Evolutionary conservation across 495 filamentous ascomycete species (phyloP), one percentile per base, ranked within the genome.

Genomic region (Talaromyces stipitatus): DNA sequence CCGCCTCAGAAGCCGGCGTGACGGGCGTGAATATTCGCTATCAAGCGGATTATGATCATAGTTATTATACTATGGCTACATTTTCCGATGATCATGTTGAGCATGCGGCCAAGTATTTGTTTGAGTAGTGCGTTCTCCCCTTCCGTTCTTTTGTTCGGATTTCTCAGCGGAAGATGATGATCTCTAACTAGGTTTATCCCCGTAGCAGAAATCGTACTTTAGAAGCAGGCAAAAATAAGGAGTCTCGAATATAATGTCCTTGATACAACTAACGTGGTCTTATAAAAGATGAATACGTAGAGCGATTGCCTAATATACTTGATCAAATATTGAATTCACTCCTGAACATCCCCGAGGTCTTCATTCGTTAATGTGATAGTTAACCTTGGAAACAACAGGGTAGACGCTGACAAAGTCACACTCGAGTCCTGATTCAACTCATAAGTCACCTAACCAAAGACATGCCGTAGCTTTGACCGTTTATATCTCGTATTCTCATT

Each of bases 41-140:
- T 77, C 92, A 96, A 73, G 65, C 90, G 66, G 91, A 84, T 52
- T 98, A 98, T 67, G 95, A 98, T 71, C 94, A 97, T 70, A 95
- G 90, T 54, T 98, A 98, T 69, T 97, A 81, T 71, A 95, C 94
- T 64, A 92, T 98, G 75, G 83, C 92, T 27, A 82, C 78, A 10
- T 98, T 98, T 72, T 79, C 87, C 50, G 85, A 86, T 62, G 92
- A 97, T 61, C 94, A 98, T 77, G 79, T 98, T 52, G 84, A 87
- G 54, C 90, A 94, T 70, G 90, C 91, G 55, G 92, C 94, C 36
- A 94, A 90, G 79, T 83, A 91, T 72, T 71, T 96, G 41, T 69
- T 80, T 68, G 71, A 70, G 62, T 82, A 83, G 78, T 80, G 74
- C 63, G 71, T 78, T 16, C 22, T 22, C 43, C 26, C 33, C 33